A percentile compares a stretch with the other conserved stretches of the same genome.
Evolutionary conservation across 768 basidiomycete species (phyloP).

Genomic region (Boletus reticulatus): DNA sequence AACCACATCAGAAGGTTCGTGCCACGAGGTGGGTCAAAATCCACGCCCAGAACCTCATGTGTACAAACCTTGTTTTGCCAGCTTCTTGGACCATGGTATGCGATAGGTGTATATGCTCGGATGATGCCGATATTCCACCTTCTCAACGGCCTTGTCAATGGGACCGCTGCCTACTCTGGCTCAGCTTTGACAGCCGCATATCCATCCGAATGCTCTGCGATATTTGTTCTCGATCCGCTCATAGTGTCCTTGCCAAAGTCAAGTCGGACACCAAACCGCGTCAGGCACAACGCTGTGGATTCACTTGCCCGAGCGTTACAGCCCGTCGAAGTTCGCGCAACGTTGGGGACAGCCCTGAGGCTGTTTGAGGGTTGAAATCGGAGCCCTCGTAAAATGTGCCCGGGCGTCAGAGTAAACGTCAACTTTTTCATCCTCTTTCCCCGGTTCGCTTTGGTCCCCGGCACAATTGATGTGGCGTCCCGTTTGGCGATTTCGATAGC

Average conservation of each 20-base stretch:
- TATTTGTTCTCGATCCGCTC: background rate
- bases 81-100: background rate
- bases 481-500: conserved; percentile 33
- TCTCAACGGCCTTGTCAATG: background rate
- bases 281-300: conserved; percentile 27
- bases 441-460: conserved; percentile 16
- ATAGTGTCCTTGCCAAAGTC: conserved; percentile 16
- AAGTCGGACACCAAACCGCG: conserved; percentile 29
- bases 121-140: background rate
- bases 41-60: background rate
- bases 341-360: background rate
- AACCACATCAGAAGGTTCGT: background rate
- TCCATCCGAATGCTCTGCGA: background rate
- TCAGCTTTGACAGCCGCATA: conserved; percentile 8
- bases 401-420: conserved; percentile 35
- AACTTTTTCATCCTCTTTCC: conserved; percentile 24
- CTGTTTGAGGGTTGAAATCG: conserved; percentile 8
- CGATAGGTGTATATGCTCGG: too few relatives aligned
- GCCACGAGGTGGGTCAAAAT: background rate
- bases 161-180: background rate
- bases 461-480: conserved; percentile 28
- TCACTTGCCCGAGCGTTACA: conserved; percentile 11
- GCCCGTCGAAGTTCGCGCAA: background rate
- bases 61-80: background rate
- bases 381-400: conserved; percentile 41